Base-by-base conservation (phyloP, 352 stramenopile genomes). In the Phytophthora ramorum region DNA sequence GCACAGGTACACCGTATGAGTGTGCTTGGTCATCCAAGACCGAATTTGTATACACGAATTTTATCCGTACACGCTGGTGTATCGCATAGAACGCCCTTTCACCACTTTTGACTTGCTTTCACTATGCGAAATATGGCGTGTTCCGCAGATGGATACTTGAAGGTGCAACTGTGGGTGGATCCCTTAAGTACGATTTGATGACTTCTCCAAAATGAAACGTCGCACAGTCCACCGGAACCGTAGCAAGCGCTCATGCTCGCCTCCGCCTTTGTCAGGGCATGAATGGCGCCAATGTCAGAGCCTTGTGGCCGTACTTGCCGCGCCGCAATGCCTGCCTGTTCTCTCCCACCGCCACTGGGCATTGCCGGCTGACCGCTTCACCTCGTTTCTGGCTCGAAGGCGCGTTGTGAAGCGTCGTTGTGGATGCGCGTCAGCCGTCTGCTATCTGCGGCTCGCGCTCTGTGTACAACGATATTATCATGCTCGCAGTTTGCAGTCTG, bases 351-450 rank as follows among this genome's bases (percentile, higher is more conserved):
- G 26, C 0, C 35, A 10, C 10, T 38, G 45, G 34, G 28, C 51
- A 54, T 66, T 37, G 49, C 26, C 61, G 38, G 35, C 48, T 56
- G 50, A 43, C 50, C 24, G 22, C 49, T 46, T 43, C 41, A 37
- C 38, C 48, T 71, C 49, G 58, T 58, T 67, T 63, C 46, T 63
- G 58, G 58, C 51, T 68, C 20, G 64, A 67, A 55, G 34, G 28
- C 30, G 53, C 37, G 14, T 49, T 52, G 49, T 67, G 57, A 72
- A 72, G 38, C 58, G 58, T 49, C 64, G 57, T 43, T 50, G 43
- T 54, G 24, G 43, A 50, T 63, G 52, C 41, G 22, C 53, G 14
- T 40, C 28, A 34, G 34, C 9, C 34, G 34, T n/a, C 34, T 43
- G 37, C 14, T 19, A 1, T 13, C 30, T 13, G 7, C 30, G 30